Evolutionary conservation across 1,284 basidiomycete species (phyloP), one percentile per base, ranked within the genome.

Genomic region (Testicularia cyperi): DNA sequence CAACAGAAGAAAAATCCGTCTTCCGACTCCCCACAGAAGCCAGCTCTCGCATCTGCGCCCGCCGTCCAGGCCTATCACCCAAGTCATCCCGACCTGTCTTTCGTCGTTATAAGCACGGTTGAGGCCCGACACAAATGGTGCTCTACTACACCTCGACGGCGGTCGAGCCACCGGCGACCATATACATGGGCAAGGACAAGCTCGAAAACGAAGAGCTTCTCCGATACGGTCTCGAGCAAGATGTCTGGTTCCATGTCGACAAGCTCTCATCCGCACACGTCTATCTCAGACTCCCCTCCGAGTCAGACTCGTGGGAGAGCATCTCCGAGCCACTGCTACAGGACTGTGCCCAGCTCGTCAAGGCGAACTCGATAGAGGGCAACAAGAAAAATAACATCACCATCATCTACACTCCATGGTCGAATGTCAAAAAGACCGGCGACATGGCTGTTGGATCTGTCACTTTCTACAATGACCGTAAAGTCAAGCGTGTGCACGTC

Each of bases 101-200:
- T 36, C 34, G 34, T 23, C 20, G 7, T n/a, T 10, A 20, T 9
- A 14, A 16, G 14, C n/a, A 24, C 26, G 10, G n/a, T 10, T n/a
- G 15, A 20, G 28, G 15, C 2, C 12, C 13, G 20, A 20, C 30
- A 13, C 34, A n/a, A 7, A 83, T 83, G 82, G 82, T 83, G 27
- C 72, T 83, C 25, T 83, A 82, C 77, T 84, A 81, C 71, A 80
- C 79, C 5, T 83, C 82, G 5, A 80, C 62, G 77, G 80, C 77
- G 9, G 78, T 81, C 6, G 78, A 82, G 26, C 88, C 90, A 1
- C 81, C 88, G 1, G 86, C 83, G 3, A 84, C 80, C 16, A 82
- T 95, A 51, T 95, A 94, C 79, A 94, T 95, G 89, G 94, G 94
- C 27, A 86, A 85, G 72, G 94, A 98, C 82, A 97, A 98, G 34